Conservation (phyloP, 192 early-diverging fungal species). For the Diversispora eburnea region DNA sequence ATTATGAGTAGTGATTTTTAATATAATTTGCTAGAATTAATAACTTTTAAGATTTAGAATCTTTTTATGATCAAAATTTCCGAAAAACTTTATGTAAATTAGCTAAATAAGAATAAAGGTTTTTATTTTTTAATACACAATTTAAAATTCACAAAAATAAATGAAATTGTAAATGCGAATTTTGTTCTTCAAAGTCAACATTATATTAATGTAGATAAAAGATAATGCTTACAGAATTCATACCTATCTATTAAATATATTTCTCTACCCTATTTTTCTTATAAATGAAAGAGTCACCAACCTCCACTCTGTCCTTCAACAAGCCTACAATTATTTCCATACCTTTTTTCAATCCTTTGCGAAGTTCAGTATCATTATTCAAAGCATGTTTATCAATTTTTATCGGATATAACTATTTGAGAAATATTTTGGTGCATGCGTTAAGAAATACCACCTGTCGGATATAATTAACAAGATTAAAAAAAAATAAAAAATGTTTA, state of each 20-base stretch:
- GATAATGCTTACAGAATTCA: background rate
- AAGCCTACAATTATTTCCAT: background rate
- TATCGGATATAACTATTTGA: background rate
- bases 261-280: no score
- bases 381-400: background rate
- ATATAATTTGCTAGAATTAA: no score
- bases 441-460: background rate
- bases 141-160: no score
- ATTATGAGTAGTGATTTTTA: no score
- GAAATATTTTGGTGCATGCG: background rate
- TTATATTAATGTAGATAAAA: no score
- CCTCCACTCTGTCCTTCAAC: conserved; percentile 1
- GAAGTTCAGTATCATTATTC: background rate
- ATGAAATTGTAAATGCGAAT: background rate
- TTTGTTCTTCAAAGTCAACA: no score
- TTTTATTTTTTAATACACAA: no score
- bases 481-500: background rate
- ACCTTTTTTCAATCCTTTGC: conserved; percentile 1
- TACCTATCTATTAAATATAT: background rate
- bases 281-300: background rate
- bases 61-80: no score
- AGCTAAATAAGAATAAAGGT: no score
- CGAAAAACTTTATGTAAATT: no score
- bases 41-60: no score
- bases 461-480: background rate